These are phyloP conservation scores for Nakataea oryzae DNA, from an alignment of 2,329 filamentous ascomycete species.

Conservation along the genomic window DNA sequence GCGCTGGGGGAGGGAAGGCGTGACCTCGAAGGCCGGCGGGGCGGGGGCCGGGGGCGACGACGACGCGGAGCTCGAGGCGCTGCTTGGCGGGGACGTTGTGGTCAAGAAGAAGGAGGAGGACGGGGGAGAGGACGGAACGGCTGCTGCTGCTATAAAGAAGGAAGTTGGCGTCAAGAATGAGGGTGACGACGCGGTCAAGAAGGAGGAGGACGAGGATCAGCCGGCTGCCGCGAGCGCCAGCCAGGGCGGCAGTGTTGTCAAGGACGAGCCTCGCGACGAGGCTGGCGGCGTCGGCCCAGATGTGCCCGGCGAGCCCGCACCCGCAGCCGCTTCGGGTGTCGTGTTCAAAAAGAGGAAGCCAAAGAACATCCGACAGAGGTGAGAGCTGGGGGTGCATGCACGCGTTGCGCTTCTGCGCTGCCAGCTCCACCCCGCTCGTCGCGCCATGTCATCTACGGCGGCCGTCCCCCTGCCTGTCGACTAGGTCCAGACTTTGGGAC, in stretches of 20 bases:
- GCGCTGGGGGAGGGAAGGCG: constrained; percentile 36
- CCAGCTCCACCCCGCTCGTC: too few species aligned
- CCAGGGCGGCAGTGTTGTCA: too few species aligned
- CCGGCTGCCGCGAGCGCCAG: too few species aligned
- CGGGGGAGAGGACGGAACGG: constrained; percentile 7
- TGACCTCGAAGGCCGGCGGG: constrained; percentile 29
- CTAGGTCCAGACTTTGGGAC: too few species aligned
- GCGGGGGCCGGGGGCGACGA: constrained; percentile 31
- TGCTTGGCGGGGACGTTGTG: constrained; percentile 33
- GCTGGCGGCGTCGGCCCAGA: constrained; percentile 10
- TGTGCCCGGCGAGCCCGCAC: constrained; percentile 17
- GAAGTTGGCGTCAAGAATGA: constrained; percentile 19
- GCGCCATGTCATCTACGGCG: too few species aligned
- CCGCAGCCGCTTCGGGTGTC: constrained; percentile 31
- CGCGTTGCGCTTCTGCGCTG: neutral
- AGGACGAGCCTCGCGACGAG: constrained; percentile 12
- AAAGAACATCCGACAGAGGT: constrained; percentile 53
- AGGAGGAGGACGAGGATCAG: constrained; percentile 10
- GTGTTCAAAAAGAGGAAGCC: constrained; percentile 75
- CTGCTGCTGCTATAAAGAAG: too few species aligned
- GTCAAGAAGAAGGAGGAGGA: constrained; percentile 19
- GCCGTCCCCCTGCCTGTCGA: too few species aligned
- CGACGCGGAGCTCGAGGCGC: constrained; percentile 50
- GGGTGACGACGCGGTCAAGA: constrained; percentile 13
- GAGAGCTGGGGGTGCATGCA: constrained; percentile 7